phyloP scores from a whole-genome alignment of 225 moss, liverwort and hornwort genomes.

The Pleurozium schreberi region DNA sequence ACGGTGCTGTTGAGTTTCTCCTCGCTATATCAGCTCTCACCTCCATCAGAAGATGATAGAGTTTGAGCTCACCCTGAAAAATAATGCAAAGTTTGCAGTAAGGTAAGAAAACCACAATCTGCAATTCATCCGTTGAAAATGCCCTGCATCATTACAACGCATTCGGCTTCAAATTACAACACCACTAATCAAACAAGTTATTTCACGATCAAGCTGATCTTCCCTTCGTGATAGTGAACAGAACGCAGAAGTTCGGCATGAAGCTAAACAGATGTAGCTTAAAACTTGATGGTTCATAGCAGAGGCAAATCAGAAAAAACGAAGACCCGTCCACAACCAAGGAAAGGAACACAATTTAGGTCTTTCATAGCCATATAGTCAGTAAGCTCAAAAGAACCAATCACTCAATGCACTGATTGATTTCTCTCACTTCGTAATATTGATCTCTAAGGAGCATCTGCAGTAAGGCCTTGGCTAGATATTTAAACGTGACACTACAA shows the following conservation, averaged over 20 bases:
- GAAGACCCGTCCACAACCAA: not conserved
- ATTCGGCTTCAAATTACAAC: not conserved
- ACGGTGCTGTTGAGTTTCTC: conserved; percentile 70
- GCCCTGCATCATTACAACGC: conserved; percentile 43
- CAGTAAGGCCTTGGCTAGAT: no score
- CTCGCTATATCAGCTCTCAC: conserved; percentile 51
- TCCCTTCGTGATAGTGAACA: not conserved
- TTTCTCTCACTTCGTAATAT: no score
- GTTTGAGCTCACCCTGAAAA: conserved; percentile 52
- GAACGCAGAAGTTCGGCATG: not conserved
- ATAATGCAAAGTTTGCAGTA: not conserved
- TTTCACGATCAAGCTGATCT: not conserved
- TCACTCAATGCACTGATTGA: no score
- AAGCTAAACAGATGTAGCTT: not conserved
- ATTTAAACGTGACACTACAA: no score
- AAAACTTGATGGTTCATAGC: not conserved
- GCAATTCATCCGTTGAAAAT: conserved; percentile 67
- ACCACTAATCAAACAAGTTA: not conserved
- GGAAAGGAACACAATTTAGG: not conserved
- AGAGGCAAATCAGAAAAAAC: not conserved
- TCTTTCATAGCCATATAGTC: not conserved
- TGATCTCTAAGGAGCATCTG: no score
- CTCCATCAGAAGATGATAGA: conserved; percentile 59
- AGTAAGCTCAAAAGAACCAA: no score
- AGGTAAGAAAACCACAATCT: conserved; percentile 53